Evolutionary conservation across 345 rosid genomes (phyloP), one percentile per base, ranked within the genome.

Genomic region (Syzygium oleosum): DNA sequence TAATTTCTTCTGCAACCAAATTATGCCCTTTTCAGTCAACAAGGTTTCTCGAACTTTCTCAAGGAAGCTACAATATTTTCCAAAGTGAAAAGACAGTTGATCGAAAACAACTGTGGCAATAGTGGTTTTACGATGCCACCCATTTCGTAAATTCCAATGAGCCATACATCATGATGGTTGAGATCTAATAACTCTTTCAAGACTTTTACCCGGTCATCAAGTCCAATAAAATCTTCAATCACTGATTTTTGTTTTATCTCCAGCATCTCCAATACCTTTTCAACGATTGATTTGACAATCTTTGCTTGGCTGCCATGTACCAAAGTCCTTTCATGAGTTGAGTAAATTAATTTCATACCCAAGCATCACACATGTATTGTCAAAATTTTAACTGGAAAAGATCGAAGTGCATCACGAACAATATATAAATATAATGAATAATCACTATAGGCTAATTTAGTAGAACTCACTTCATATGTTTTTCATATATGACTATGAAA

Each of bases 11-110:
- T 61, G 17, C 68, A 61, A 13, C 2, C 5, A 7, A 9, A 61
- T 8, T 0, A 12, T 61, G 17, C 34, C 68, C 3, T 61, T 2
- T 8, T 61, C 0, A 1, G 68, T 5, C 2, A 0, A 27, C 34
- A 4, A 27, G 29, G 6, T 58, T 27, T 25, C 15, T 25, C 7
- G 7, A 27, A 59, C 65, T 2, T 27, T 1, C 31, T 59, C 65
- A 25, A 59, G 29, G 65, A 59, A 59, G 31, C 65, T 25, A 25
- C 65, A 12, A 25, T 15, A 2, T 7, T 27, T 59, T 11, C 31
- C 65, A 2, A 59, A 59, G 31, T 59, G 7, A 0, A 31, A 59
- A 25, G 16, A 59, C 5, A 59, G 65, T 59, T 27, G 15, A 59
- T 59, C 11, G 6, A 59, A 59, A 3, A 59, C 7, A 2, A 59